Percentiles rank a stretch among this genome's conserved stretches.
phyloP scores from a whole-genome alignment of 2,329 filamentous ascomycete genomes.

The Daldinia eschscholtzii region DNA sequence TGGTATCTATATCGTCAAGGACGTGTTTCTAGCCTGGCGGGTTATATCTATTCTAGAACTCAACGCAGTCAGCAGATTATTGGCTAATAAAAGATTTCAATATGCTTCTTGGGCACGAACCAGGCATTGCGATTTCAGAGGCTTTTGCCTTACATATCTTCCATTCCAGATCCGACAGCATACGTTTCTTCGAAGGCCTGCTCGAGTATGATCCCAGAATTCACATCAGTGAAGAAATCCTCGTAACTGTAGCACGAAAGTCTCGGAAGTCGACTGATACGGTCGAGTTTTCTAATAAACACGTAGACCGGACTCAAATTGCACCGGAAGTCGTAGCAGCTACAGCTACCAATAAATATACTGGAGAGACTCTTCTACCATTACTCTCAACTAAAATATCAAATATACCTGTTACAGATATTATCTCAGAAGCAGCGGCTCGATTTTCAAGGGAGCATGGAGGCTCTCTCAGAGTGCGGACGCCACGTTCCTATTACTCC shows the following conservation, averaged over 20 bases:
- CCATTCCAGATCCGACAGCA: no score
- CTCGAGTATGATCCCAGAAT: neutral
- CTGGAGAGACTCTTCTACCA: neutral
- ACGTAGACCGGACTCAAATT: neutral
- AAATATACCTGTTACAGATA: neutral
- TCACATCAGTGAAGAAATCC: neutral
- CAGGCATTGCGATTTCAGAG: neutral
- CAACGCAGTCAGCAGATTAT: neutral
- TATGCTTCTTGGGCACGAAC: neutral
- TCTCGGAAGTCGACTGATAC: neutral
- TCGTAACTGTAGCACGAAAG: neutral
- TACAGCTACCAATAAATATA: neutral
- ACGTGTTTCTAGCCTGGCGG: neutral
- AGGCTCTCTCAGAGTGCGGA: neutral
- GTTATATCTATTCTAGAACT: neutral
- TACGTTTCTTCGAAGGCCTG: neutral
- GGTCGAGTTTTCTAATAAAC: neutral
- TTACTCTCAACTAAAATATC: neutral
- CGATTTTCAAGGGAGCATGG: neutral
- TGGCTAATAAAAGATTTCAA: neutral
- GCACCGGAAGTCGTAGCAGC: neutral
- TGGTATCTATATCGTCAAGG: neutral
- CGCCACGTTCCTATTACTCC: neutral
- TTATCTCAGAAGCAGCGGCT: neutral
- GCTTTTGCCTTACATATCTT: neutral